These are phyloP conservation scores for Cyclocybe aegerita DNA, from an alignment of 768 basidiomycete species.

Conservation along the genomic window DNA sequence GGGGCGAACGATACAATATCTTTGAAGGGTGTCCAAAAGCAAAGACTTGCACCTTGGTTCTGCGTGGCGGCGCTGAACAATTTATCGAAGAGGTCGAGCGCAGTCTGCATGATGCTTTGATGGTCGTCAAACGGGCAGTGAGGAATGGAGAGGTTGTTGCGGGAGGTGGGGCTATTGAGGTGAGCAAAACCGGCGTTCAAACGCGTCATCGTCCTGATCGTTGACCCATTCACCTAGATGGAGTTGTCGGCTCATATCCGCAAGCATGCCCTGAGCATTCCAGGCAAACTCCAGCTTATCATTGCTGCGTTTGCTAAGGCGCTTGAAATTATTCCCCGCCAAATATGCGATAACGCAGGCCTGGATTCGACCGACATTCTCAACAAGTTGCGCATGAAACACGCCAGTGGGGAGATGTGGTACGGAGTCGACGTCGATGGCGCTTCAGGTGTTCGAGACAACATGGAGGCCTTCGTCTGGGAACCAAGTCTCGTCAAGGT, in stretches of 20 bases:
- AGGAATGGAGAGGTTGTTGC: slow-evolving; percentile 96
- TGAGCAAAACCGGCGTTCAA: slow-evolving; percentile 26
- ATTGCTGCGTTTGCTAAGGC: slow-evolving; percentile 96
- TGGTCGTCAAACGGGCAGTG: slow-evolving; percentile 99
- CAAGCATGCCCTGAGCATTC: slow-evolving; percentile 86
- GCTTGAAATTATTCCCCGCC: slow-evolving; percentile 95
- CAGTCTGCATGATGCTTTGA: slow-evolving; percentile 96
- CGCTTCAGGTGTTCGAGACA: slow-evolving; percentile 84
- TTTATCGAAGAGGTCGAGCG: slow-evolving; percentile 99
- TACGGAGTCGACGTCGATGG: slow-evolving; percentile 95
- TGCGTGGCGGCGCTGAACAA: slow-evolving; percentile 97
- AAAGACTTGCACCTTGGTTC: slow-evolving; percentile 91
- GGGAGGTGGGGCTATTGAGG: slow-evolving; percentile 97
- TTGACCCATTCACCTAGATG: slow-evolving; percentile 59
- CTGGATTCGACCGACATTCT: slow-evolving; percentile 96
- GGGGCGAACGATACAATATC: slow-evolving; percentile 94
- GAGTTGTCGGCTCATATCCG: slow-evolving; percentile 94
- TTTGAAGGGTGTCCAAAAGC: slow-evolving; percentile 93
- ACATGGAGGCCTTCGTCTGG: slow-evolving; percentile 98
- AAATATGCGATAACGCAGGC: slow-evolving; percentile 98
- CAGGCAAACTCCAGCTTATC: slow-evolving; percentile 93
- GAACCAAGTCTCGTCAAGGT: slow-evolving; percentile 94
- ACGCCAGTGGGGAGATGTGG: slow-evolving; percentile 87
- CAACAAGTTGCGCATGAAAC: slow-evolving; percentile 96
- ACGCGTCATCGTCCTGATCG: no score